These are phyloP conservation scores for Populus tomentosa DNA, from an alignment of 441 rosid species.

Conservation along the genomic window DNA sequence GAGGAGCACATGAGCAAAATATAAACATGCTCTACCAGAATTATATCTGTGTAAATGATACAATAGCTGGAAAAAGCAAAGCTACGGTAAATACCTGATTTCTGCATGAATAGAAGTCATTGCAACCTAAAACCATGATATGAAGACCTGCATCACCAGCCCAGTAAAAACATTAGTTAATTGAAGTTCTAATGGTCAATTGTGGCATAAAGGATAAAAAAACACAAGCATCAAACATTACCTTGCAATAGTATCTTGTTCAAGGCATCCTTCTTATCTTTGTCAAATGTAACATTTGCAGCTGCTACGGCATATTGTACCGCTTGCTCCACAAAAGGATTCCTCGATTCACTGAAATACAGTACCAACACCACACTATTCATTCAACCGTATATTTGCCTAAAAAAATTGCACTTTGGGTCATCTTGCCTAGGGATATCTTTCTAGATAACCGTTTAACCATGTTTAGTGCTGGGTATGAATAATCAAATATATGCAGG, in stretches of 20 bases:
- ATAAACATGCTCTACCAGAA: not conserved
- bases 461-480: not conserved
- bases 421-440: not conserved
- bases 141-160: conserved; percentile 70
- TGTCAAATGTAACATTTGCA: conserved; percentile 49
- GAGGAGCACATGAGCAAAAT: not conserved
- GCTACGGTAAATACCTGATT: conserved; percentile 53
- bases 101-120: conserved; percentile 95
- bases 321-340: conserved; percentile 89
- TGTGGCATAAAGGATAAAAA: not conserved
- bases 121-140: conserved; percentile 83
- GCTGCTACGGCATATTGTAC: conserved; percentile 81
- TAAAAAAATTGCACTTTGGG: not conserved
- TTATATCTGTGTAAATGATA: not conserved
- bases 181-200: conserved; percentile 6
- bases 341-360: conserved; percentile 64
- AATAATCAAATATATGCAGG: not conserved
- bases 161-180: conserved; percentile 22
- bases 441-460: not conserved
- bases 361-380: not conserved
- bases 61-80: not conserved
- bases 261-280: conserved; percentile 50
- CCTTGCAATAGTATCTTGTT: conserved; percentile 82
- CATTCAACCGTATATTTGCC: conserved; percentile 2
- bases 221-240: conserved; percentile 21